Conservation (phyloP, 805 yeast species). For the Grigorovia humatica region DNA sequence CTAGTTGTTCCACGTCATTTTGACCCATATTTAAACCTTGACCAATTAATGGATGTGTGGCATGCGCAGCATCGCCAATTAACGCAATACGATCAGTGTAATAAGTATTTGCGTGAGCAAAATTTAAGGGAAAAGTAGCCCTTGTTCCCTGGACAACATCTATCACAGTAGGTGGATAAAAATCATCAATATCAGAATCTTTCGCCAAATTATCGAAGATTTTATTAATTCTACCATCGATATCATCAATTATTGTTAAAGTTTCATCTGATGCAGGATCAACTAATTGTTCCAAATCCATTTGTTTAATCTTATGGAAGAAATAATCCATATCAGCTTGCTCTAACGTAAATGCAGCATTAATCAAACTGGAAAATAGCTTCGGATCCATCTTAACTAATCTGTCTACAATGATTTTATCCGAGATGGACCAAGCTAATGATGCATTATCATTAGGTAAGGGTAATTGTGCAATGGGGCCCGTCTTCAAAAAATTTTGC, state of each 20-base stretch:
- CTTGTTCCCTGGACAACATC: conserved; percentile 53
- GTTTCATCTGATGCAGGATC: conserved; percentile 28
- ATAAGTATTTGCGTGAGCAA: conserved; percentile 87
- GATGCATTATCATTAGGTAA: conserved; percentile 81
- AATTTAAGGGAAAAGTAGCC: conserved; percentile 79
- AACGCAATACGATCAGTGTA: conserved; percentile 76
- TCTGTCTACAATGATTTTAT: conserved; percentile 60
- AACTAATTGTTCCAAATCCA: conserved; percentile 4
- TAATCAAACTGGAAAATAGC: conserved; percentile 59
- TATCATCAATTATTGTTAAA: conserved; percentile 50
- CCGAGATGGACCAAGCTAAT: conserved; percentile 84
- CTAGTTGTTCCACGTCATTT: conserved; percentile 70
- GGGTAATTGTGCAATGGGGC: conserved; percentile 89
- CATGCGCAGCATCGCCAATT: conserved; percentile 98
- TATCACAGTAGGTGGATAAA: conserved; percentile 56
- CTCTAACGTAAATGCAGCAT: conserved; percentile 77
- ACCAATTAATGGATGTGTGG: conserved; percentile 95
- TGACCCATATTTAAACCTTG: conserved; percentile 98
- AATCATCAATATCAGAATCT: conserved; percentile 42
- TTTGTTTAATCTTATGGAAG: conserved; percentile 31
- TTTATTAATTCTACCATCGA: conserved; percentile 53
- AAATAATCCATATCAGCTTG: conserved; percentile 68
- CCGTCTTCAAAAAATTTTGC: conserved; percentile 86
- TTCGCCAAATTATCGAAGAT: conserved; percentile 20
- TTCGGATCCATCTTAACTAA: conserved; percentile 49